phyloP scores from a whole-genome alignment of 2,329 filamentous ascomycete species.

The Fusarium sp. region DNA sequence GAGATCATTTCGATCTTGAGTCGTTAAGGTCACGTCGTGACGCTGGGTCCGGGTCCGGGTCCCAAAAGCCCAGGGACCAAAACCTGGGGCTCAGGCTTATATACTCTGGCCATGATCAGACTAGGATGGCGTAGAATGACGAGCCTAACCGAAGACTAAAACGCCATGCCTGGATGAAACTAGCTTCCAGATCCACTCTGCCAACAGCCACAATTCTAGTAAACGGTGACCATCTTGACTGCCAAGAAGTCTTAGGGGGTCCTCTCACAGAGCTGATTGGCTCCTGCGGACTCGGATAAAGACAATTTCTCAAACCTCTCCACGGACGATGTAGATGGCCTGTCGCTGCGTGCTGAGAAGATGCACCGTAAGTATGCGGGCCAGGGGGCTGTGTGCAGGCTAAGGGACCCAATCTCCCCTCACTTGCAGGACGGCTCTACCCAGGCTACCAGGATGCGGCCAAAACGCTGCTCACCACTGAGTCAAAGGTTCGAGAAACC shows the following conservation, averaged over 20 bases:
- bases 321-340: constrained; percentile 38
- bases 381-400: constrained; percentile 46
- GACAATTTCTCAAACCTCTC: constrained; percentile 28
- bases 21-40: constrained; percentile 43
- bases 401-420: constrained; percentile 25
- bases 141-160: constrained; percentile 40
- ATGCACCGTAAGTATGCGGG: constrained; percentile 29
- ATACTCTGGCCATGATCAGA: constrained; percentile 43
- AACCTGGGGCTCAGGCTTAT: constrained; percentile 43
- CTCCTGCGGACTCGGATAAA: constrained; percentile 32
- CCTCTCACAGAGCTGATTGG: constrained; percentile 43
- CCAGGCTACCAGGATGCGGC: constrained; percentile 34
- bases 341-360: constrained; percentile 22
- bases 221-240: constrained; percentile 38
- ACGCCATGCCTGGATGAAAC: constrained; percentile 40
- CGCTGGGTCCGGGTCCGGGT: constrained; percentile 30
- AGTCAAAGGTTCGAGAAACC: constrained; percentile 36
- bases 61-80: constrained; percentile 26
- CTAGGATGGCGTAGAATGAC: constrained; percentile 42
- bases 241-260: constrained; percentile 39
- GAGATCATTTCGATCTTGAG: constrained; percentile 46
- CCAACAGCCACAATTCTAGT: constrained; percentile 45
- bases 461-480: constrained; percentile 21
- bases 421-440: constrained; percentile 35
- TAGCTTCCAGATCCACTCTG: constrained; percentile 43